Conservation (phyloP, 768 basidiomycete genomes). For the Exsudoporus frostii region DNA sequence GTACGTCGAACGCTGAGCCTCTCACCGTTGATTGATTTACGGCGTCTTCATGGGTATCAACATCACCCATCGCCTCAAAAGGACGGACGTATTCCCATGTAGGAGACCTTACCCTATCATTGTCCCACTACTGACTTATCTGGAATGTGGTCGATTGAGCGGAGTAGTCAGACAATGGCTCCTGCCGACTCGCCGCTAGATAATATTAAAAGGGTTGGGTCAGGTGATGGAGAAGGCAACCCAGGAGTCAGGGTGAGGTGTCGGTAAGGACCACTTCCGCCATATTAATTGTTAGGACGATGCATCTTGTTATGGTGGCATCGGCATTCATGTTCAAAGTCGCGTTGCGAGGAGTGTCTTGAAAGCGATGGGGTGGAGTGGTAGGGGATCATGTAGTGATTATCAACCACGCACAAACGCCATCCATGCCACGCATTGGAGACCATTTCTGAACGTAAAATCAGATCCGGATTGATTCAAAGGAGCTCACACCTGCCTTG, state of each 20-base stretch:
- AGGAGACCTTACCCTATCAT: background rate
- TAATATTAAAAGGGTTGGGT: conserved; percentile 6
- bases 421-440: conserved; percentile 11
- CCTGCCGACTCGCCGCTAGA: background rate
- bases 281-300: background rate
- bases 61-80: conserved; percentile 2
- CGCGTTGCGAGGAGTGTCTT: background rate
- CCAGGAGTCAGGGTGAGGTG: conserved; percentile 17
- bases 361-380: conserved; percentile 1
- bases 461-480: conserved; percentile 9
- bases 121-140: background rate
- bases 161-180: background rate
- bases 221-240: conserved; percentile 8
- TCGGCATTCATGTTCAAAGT: background rate
- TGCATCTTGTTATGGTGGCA: background rate
- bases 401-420: conserved; percentile 22
- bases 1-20: background rate
- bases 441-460: conserved; percentile 14
- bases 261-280: background rate
- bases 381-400: conserved; percentile 8
- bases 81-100: conserved; percentile 13
- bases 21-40: conserved; percentile 10
- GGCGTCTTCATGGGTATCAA: conserved; percentile 7
- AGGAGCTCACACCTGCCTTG: conserved; percentile 19
- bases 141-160: background rate